Percentiles rank a stretch among this genome's conserved stretches.
Conservation (phyloP, 1,139 yeast genomes). For the Scheffersomyces stambukii region DNA sequence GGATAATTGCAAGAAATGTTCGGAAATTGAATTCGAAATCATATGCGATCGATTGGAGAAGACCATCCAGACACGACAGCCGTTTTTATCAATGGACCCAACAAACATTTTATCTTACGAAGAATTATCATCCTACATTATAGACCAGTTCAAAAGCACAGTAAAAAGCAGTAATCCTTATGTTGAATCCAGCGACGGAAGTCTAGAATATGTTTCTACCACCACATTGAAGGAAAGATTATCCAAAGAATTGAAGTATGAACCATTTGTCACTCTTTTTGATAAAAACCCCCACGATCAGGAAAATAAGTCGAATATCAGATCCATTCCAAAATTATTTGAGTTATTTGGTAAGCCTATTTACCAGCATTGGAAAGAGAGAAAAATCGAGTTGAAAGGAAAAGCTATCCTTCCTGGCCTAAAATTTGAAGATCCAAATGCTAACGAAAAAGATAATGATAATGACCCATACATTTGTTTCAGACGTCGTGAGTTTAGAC, state of each 20-base stretch:
- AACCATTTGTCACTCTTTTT: slow-evolving; percentile 42
- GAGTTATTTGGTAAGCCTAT: slow-evolving; percentile 62
- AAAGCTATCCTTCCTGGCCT: slow-evolving; percentile 67
- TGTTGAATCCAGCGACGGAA: slow-evolving; percentile 23
- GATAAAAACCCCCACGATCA: slow-evolving; percentile 43
- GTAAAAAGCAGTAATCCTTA: slow-evolving; percentile 25
- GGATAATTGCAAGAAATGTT: slow-evolving; percentile 30
- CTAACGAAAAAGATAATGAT: slow-evolving; percentile 80
- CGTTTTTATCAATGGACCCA: slow-evolving; percentile 84
- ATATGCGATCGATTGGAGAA: slow-evolving; percentile 72
- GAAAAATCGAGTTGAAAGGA: slow-evolving; percentile 73
- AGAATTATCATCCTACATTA: slow-evolving; percentile 54
- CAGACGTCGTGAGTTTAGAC: slow-evolving; percentile 92
- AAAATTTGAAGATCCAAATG: slow-evolving; percentile 77
- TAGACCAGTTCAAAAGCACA: slow-evolving; percentile 31
- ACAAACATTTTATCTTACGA: slow-evolving; percentile 65
- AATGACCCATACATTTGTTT: slow-evolving; percentile 94
- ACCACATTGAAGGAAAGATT: slow-evolving; percentile 36
- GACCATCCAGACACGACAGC: slow-evolving; percentile 75
- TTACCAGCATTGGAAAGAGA: slow-evolving; percentile 76
- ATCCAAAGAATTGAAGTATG: slow-evolving; percentile 35
- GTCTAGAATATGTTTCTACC: slow-evolving; percentile 34
- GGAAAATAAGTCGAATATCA: slow-evolving; percentile 17
- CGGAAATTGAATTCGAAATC: slow-evolving; percentile 84
- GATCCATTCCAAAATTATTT: slow-evolving; percentile 52